Conservation (phyloP, 495 filamentous ascomycete species). For the Venustampulla echinocandica region DNA sequence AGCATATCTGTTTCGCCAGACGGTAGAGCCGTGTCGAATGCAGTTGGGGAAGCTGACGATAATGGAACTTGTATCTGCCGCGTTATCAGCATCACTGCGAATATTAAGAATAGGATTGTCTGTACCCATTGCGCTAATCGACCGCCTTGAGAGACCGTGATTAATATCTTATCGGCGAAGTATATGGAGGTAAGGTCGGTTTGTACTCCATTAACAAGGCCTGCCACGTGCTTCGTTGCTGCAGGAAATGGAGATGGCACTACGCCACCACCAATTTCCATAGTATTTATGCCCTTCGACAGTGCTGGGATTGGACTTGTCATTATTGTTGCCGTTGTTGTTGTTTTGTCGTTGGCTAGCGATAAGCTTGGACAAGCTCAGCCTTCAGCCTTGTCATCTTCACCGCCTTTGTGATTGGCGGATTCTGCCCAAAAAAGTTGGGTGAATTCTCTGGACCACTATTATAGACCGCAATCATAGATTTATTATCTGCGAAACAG, state of each 20-base stretch:
- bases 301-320: conserved; percentile 5
- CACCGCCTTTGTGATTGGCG: no score
- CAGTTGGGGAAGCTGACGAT: conserved; percentile 52
- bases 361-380: conserved; percentile 1
- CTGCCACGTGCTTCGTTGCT: conserved; percentile 54
- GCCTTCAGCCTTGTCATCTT: conserved; percentile 1
- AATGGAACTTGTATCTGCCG: conserved; percentile 80
- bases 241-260: conserved; percentile 54
- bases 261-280: conserved; percentile 7
- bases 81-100: not conserved
- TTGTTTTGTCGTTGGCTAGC: not conserved
- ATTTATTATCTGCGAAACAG: not conserved
- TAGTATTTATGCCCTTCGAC: not conserved
- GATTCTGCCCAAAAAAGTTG: not conserved
- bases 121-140: conserved; percentile 83
- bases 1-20: conserved; percentile 50
- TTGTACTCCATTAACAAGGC: conserved; percentile 52
- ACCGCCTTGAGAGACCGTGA: conserved; percentile 82
- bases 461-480: no score
- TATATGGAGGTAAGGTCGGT: conserved; percentile 63
- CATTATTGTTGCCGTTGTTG: not conserved
- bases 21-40: conserved; percentile 45
- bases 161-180: conserved; percentile 87
- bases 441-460: no score
- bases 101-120: not conserved